Evolutionary conservation across 2,329 filamentous ascomycete genomes (phyloP).

Genomic region (Paracoccidioides lutzii): DNA sequence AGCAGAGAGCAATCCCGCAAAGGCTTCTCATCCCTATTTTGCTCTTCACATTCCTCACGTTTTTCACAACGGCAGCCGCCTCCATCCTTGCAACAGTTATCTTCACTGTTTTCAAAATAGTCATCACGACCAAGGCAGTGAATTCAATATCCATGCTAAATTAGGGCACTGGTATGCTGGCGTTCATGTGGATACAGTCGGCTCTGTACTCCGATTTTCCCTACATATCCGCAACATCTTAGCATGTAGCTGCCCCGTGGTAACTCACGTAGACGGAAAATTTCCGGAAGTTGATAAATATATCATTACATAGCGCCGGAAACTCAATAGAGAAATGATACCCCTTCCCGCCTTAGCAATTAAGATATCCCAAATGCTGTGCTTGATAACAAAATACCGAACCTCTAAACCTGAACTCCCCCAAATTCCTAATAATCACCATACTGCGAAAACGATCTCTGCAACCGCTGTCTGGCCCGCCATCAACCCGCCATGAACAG

Average conservation of each 20-base stretch:
- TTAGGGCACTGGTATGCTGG: conserved; percentile 68
- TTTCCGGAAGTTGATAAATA: background rate
- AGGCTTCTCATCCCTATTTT: conserved; percentile 49
- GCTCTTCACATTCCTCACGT: conserved; percentile 54
- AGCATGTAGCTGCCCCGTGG: conserved; percentile 41
- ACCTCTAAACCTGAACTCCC: background rate
- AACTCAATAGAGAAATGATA: background rate
- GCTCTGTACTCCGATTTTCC: conserved; percentile 54
- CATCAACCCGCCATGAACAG: conserved; percentile 15
- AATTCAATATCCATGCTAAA: conserved; percentile 61
- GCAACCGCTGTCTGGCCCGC: conserved; percentile 15
- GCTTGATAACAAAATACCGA: background rate
- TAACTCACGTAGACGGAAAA: conserved; percentile 6
- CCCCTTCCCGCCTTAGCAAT: no score
- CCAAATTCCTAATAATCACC: conserved; percentile 6
- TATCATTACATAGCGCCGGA: no score
- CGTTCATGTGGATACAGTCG: conserved; percentile 80
- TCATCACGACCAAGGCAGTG: conserved; percentile 53
- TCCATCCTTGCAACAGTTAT: conserved; percentile 70
- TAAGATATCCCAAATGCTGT: no score
- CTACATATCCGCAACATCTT: conserved; percentile 48
- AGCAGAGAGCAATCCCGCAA: background rate
- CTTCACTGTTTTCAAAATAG: conserved; percentile 67
- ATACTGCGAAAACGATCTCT: conserved; percentile 12
- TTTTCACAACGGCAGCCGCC: conserved; percentile 55